These are phyloP conservation scores for Cyathus olla DNA, from an alignment of 1,284 basidiomycete species.

Conservation along the genomic window DNA sequence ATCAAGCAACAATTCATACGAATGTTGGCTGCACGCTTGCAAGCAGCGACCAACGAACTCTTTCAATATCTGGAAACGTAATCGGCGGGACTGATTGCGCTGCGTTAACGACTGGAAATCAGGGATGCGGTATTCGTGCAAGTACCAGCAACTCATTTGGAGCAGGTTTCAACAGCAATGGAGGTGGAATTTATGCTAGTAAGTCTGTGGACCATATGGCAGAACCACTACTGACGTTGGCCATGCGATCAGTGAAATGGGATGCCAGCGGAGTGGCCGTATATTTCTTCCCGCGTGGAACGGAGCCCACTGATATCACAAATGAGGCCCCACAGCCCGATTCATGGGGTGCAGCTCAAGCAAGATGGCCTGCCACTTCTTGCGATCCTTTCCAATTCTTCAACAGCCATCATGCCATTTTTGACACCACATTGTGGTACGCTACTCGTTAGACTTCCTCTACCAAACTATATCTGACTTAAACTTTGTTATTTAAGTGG, in stretches of 20 bases:
- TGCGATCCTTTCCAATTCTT: slow-evolving; percentile 86
- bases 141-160: slow-evolving; percentile 68
- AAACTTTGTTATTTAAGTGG: slow-evolving; percentile 62
- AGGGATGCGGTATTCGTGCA: slow-evolving; percentile 77
- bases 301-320: slow-evolving; percentile 81
- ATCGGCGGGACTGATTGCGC: slow-evolving; percentile 79
- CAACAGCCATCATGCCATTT: slow-evolving; percentile 79
- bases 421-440: slow-evolving; percentile 86
- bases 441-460: slow-evolving; percentile 25
- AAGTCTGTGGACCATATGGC: slow-evolving; percentile 36
- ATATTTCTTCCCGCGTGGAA: slow-evolving; percentile 82
- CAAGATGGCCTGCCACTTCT: slow-evolving; percentile 74
- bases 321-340: slow-evolving; percentile 75
- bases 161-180: slow-evolving; percentile 73
- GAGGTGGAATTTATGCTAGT: slow-evolving; percentile 89
- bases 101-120: slow-evolving; percentile 71
- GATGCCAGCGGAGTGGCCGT: slow-evolving; percentile 78
- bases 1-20: slow-evolving; percentile 87
- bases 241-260: slow-evolving; percentile 71
- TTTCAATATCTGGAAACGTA: slow-evolving; percentile 70
- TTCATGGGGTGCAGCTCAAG: slow-evolving; percentile 81
- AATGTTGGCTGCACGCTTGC: slow-evolving; percentile 76
- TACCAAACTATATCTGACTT: background rate
- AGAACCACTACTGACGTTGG: slow-evolving; percentile 5
- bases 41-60: slow-evolving; percentile 56